A percentile compares a stretch with the other conserved stretches of the same genome.
phyloP scores from a whole-genome alignment of 495 filamentous ascomycete species.

The Lasiosphaeria hispida region DNA sequence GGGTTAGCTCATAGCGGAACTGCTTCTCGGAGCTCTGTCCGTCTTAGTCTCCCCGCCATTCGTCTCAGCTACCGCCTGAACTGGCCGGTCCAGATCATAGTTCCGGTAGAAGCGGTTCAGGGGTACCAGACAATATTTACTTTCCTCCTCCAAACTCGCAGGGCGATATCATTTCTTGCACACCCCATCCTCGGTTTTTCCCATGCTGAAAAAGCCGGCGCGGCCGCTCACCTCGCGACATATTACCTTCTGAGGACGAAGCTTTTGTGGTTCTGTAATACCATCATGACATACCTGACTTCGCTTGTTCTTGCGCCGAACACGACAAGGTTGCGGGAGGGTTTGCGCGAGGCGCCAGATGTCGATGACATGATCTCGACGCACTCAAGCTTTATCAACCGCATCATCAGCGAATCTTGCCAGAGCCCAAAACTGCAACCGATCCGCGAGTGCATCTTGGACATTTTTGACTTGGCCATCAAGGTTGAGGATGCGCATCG shows the following conservation, averaged over 20 bases:
- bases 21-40: constrained; percentile 43
- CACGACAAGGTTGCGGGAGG: constrained; percentile 48
- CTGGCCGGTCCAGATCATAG: constrained; percentile 85
- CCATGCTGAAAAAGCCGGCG: constrained; percentile 15
- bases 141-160: constrained; percentile 73
- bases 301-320: constrained; percentile 65
- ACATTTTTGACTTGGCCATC: constrained; percentile 58
- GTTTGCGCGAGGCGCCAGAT: constrained; percentile 62
- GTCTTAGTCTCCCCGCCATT: constrained; percentile 52
- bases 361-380: constrained; percentile 77
- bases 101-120: constrained; percentile 57
- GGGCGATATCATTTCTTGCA: constrained; percentile 67
- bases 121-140: constrained; percentile 69
- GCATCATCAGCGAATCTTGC: constrained; percentile 62
- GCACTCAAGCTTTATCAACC: constrained; percentile 61
- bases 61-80: constrained; percentile 63
- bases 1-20: constrained; percentile 29
- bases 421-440: constrained; percentile 61
- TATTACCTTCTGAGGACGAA: constrained; percentile 68
- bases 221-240: constrained; percentile 35
- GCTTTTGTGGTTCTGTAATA: constrained; percentile 76
- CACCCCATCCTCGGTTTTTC: constrained; percentile 46
- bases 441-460: constrained; percentile 63
- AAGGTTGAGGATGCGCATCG: constrained; percentile 48
- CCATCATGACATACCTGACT: constrained; percentile 70